A percentile compares a stretch with the other conserved stretches of the same genome.
Conservation (phyloP, 345 rosid genomes). For the Microcos paniculata region DNA sequence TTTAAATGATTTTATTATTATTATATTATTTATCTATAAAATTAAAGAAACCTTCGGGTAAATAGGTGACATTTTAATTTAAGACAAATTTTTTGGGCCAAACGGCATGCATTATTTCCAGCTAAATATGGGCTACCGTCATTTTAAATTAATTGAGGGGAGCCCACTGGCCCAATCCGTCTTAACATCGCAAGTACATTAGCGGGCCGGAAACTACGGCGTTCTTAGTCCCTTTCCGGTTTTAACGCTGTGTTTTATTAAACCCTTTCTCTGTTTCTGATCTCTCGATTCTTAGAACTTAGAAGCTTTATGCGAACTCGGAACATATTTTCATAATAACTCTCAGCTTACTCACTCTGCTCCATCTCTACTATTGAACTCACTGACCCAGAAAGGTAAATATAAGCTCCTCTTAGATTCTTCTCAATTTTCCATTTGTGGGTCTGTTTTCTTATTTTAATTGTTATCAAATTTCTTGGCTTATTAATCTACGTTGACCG, state of each 20-base stretch:
- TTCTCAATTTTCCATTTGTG: background rate
- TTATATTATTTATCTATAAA: no score
- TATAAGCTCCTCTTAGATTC: background rate
- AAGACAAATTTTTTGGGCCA: no score
- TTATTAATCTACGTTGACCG: background rate
- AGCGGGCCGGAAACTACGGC: background rate
- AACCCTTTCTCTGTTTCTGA: no score
- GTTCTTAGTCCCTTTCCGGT: background rate
- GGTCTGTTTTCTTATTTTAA: background rate
- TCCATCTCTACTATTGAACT: conserved; percentile 10
- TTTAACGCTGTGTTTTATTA: no score
- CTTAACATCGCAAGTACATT: background rate
- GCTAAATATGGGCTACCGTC: no score
- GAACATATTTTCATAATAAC: background rate
- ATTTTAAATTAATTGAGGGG: no score
- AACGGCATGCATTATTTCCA: no score
- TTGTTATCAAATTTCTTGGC: background rate
- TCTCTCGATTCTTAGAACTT: no score
- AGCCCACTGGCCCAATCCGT: background rate
- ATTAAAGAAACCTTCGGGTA: no score
- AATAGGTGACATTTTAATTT: no score
- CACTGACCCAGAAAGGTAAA: conserved; percentile 3
- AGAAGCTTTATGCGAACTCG: background rate
- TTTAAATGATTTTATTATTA: no score
- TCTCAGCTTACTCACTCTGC: background rate